Evolutionary conservation across 2,329 filamentous ascomycete genomes (phyloP).

Genomic region (Sarocladium brachiariae): DNA sequence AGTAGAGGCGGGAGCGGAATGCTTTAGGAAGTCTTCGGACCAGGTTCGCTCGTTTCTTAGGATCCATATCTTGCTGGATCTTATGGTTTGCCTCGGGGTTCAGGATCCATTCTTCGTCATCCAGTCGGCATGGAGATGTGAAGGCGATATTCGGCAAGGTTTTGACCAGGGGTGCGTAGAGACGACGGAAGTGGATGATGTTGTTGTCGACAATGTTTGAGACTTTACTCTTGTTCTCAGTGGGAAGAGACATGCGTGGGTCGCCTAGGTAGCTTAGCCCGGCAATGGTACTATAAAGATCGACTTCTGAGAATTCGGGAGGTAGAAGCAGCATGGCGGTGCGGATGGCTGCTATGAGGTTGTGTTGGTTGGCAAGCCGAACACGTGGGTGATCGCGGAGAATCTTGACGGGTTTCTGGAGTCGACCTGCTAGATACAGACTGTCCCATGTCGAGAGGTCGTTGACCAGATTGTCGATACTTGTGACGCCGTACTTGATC

Average conservation of each 20-base stretch:
- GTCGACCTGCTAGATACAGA: slow-evolving; percentile 87
- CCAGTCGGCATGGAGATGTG: slow-evolving; percentile 42
- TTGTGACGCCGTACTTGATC: slow-evolving; percentile 97
- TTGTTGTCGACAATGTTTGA: slow-evolving; percentile 91
- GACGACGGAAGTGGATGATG: slow-evolving; percentile 79
- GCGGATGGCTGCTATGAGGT: slow-evolving; percentile 84
- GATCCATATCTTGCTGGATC: slow-evolving; percentile 87
- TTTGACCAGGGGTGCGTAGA: slow-evolving; percentile 85
- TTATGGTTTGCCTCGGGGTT: slow-evolving; percentile 52
- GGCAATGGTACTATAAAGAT: slow-evolving; percentile 87
- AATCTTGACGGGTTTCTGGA: slow-evolving; percentile 98
- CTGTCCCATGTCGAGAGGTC: slow-evolving; percentile 91
- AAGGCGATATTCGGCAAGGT: slow-evolving; percentile 86
- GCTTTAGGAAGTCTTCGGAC: slow-evolving; percentile 80
- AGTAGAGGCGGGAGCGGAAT: slow-evolving; percentile 87
- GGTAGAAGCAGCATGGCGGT: slow-evolving; percentile 84
- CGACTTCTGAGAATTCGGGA: slow-evolving; percentile 72
- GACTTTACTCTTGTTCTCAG: slow-evolving; percentile 88
- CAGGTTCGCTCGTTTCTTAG: slow-evolving; percentile 88
- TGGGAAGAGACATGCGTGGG: slow-evolving; percentile 86
- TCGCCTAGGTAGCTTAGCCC: slow-evolving; percentile 92
- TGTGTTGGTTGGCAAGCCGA: slow-evolving; percentile 90
- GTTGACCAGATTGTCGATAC: slow-evolving; percentile 77
- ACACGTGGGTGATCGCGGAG: slow-evolving; percentile 88
- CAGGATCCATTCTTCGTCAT: slow-evolving; percentile 33